Evolutionary conservation across 2,329 filamentous ascomycete genomes (phyloP).

Genomic region (Trichoderma sp.): DNA sequence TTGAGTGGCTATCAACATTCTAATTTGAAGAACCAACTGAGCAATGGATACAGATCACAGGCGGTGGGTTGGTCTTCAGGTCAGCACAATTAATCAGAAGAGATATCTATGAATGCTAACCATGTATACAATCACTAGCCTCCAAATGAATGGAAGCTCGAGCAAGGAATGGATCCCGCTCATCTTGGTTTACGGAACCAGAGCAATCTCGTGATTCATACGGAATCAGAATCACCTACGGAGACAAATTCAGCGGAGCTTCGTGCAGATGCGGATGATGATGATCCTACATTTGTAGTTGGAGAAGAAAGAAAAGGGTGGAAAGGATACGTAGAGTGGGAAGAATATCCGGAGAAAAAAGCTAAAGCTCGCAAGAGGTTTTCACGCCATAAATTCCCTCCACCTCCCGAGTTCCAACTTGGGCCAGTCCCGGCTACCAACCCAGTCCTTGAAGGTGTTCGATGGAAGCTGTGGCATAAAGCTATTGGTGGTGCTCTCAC

Average conservation of each 20-base stretch:
- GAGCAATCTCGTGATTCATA: not conserved
- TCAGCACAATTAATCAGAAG: not conserved
- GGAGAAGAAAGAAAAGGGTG: not conserved
- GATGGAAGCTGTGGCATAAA: conserved; percentile 58
- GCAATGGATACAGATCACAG: not conserved
- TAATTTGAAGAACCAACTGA: not conserved
- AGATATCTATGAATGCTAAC: not conserved
- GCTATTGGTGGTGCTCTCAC: conserved; percentile 42
- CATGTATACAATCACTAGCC: not conserved
- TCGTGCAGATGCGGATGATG: not conserved
- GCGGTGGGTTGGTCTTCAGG: not conserved
- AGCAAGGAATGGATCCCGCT: not conserved
- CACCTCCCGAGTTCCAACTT: conserved; percentile 55
- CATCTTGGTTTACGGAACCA: not conserved
- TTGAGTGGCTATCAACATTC: not conserved
- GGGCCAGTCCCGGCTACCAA: conserved; percentile 55
- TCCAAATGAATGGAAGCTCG: not conserved
- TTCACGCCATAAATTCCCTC: conserved; percentile 27
- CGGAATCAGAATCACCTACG: not conserved
- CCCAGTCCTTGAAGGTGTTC: conserved; percentile 53
- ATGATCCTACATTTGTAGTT: not conserved
- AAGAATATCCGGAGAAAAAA: conserved; percentile 67
- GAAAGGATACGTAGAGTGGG: conserved; percentile 56
- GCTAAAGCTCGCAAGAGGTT: conserved; percentile 53
- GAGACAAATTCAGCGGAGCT: not conserved